Conservation (phyloP, 345 rosid genomes). For the Citropsis articulata region DNA sequence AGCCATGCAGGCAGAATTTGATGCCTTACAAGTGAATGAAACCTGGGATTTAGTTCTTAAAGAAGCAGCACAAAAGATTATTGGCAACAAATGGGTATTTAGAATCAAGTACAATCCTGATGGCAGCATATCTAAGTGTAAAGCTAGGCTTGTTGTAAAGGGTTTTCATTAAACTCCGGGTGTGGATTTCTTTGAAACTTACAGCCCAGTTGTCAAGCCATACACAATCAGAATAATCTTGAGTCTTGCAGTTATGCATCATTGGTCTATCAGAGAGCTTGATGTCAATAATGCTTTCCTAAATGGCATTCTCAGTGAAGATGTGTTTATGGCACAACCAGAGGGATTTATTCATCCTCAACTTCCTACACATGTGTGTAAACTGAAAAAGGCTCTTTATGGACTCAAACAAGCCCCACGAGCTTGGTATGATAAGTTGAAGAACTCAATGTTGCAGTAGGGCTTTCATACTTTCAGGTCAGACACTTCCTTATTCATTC, state of each 20-base stretch:
- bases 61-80: fast-evolving
- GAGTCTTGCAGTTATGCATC: neutral
- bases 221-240: neutral
- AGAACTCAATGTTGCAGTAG: neutral
- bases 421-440: neutral
- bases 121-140: neutral
- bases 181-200: neutral
- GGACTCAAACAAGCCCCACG: neutral
- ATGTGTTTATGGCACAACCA: neutral
- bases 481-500: neutral
- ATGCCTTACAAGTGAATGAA: neutral
- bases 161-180: neutral
- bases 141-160: neutral
- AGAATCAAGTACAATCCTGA: neutral
- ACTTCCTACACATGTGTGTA: neutral
- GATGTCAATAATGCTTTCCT: neutral
- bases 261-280: neutral
- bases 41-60: neutral
- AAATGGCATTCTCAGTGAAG: neutral
- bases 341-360: neutral
- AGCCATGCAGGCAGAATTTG: neutral
- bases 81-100: neutral
- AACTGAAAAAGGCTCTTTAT: neutral
- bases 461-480: neutral
- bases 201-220: neutral